Evolutionary conservation across 2,329 filamentous ascomycete species (phyloP), one percentile per base, ranked within the genome.

Genomic region (Rosellinia necatrix): DNA sequence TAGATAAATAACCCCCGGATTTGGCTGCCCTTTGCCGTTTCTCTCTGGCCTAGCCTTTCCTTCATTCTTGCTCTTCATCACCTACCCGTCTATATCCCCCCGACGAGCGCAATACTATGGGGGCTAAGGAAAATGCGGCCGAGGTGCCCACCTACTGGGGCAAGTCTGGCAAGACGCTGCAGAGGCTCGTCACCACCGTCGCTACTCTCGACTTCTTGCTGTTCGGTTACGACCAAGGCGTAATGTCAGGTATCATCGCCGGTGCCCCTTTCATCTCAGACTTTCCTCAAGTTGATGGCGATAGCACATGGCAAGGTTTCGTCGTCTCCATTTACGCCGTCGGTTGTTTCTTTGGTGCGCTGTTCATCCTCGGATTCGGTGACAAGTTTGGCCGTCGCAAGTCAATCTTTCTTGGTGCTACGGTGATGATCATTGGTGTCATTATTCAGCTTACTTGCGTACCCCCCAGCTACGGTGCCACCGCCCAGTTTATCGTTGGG

Each of bases 391-490:
- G 82, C 15, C 76, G 83, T 29, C 78, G 80, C 59, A 76, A 75
- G 49, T 80, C 79, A 2, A 83, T 84, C 60, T 78, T 83, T 59
- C 66, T 78, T 40, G 82, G 82, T 38, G 76, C 77, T 21, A 62
- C 69, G 3, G 73, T 85, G 60, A 81, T 85, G 76, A 77, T 83
- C 21, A 65, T 84, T 27, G 83, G 82, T 27, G 81, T 82, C 32
- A 73, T 78, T 7, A 75, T 86, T 22, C 83, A 85, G 65, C 71
- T 78, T 12, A 70, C 77, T 10, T 75, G 78, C 1, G 80, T 76
- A 60, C 73, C 58, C n/a, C 74, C 78, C 8, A 72, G 70, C 17
- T 72, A 75, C 46, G 74, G 79, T 17, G 75, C 81, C 19, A 75
- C 76, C 9, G 75, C 76, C 3, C 72, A 80, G 57, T 75, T 79